Evolutionary conservation across 495 filamentous ascomycete genomes (phyloP).

Genomic region (Aspergillus nidulans): DNA sequence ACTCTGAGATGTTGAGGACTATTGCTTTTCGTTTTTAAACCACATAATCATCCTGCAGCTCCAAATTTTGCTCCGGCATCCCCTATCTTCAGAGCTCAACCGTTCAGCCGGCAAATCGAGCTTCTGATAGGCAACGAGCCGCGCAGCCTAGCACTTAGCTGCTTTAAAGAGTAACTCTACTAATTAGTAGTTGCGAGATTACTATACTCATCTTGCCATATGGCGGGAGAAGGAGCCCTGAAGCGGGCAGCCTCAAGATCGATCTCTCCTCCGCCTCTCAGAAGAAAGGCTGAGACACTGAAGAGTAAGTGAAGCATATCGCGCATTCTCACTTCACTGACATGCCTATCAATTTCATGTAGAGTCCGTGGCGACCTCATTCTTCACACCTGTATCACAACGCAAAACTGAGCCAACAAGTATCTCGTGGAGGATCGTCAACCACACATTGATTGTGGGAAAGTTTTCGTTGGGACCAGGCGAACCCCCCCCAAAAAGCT

Average conservation of each 20-base stretch:
- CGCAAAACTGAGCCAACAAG: constrained; percentile 72
- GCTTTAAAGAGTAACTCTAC: too few species aligned
- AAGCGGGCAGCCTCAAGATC: constrained; percentile 36
- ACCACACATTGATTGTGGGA: constrained; percentile 70
- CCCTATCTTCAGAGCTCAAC: too few species aligned
- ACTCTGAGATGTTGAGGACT: too few species aligned
- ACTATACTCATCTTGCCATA: neutral
- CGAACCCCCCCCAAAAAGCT: constrained; percentile 2
- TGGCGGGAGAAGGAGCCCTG: constrained; percentile 27
- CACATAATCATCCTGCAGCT: too few species aligned
- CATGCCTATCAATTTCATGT: neutral
- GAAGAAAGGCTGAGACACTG: constrained; percentile 61
- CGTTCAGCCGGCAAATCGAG: too few species aligned
- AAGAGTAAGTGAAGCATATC: constrained; percentile 54
- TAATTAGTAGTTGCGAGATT: neutral
- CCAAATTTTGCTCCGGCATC: too few species aligned
- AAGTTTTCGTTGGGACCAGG: constrained; percentile 51
- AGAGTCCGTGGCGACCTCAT: constrained; percentile 70
- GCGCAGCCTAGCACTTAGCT: too few species aligned
- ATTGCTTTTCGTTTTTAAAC: too few species aligned
- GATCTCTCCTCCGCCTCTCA: constrained; percentile 46
- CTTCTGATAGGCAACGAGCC: too few species aligned
- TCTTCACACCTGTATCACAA: constrained; percentile 85
- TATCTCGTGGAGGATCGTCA: constrained; percentile 60
- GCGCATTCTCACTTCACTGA: neutral